Evolutionary conservation across 495 filamentous ascomycete genomes (phyloP), one percentile per base, ranked within the genome.

Genomic region (Schizothecium vesticola): DNA sequence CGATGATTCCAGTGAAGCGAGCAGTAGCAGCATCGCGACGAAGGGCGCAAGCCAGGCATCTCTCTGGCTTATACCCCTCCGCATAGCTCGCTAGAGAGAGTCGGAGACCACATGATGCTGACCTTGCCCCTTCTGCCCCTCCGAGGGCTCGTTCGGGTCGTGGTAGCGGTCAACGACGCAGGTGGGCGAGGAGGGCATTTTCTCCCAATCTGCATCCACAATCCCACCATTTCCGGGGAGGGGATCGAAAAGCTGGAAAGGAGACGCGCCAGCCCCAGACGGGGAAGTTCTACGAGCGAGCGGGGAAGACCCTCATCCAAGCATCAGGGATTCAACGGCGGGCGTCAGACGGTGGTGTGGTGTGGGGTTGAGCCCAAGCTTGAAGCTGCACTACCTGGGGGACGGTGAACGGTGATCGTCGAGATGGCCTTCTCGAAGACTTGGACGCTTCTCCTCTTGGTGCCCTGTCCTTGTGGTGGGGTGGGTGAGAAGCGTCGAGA

Each of bases 361-460:
- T 71, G 66, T 71, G 70, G 70, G 66, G 70, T 67, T 51, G 59
- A 28, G 28, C 61, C 11, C 63, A n/a, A 24, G 29, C 22, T 23
- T 25, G 58, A 24, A 24, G 29, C 29, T 8, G 60, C 56, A 33
- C 65, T 66, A 66, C 25, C 56, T 28, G 57, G 57, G 29, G 21
- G 62, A 31, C 16, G 60, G 60, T n/a, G 59, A 26, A 23, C 59
- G 60, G 23, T 21, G 23, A 28, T 31, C 60, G 60, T 31, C 26
- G 60, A 31, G 60, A 28, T 28, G 63, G 22, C 24, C 22, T 58
- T 24, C 23, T 28, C 25, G 25, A 31, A 51, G 21, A 16, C 75
- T 74, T 70, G 75, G 75, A 76, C 28, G 11, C 66, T 72, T 70
- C 68, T 29, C 36, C 23, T 29, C 36, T 68, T 65, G 61, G 51